Conservation (phyloP, 2,329 filamentous ascomycete species). For the Aspergillus bombycis region DNA sequence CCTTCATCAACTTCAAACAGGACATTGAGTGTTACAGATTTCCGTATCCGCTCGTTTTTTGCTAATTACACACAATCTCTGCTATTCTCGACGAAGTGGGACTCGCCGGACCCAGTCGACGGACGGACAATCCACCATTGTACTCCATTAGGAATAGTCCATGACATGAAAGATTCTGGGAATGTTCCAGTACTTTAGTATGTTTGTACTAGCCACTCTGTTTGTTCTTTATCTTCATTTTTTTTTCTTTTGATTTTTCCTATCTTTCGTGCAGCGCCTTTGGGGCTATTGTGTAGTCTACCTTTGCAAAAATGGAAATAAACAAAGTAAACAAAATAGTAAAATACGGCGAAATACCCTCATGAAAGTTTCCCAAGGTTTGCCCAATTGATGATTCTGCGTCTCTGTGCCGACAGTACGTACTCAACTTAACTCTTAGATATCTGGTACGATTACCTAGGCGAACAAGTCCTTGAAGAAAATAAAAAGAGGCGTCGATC, state of each 20-base stretch:
- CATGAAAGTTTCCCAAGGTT: not conserved
- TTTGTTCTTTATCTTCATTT: not conserved
- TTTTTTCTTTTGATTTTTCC: not conserved
- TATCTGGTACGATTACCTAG: not conserved
- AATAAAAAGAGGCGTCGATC: slow-evolving; percentile 17
- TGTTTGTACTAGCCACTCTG: not conserved
- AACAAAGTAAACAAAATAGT: no score
- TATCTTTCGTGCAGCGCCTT: not conserved
- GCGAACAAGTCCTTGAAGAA: not conserved
- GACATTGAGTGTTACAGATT: not conserved
- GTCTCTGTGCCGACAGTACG: not conserved
- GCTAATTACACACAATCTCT: not conserved
- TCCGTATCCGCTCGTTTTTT: not conserved
- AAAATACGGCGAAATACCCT: not conserved
- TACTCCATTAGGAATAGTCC: slow-evolving; percentile 2
- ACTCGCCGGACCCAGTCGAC: not conserved
- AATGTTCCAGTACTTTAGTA: slow-evolving; percentile 1
- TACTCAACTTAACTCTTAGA: not conserved
- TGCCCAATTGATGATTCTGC: not conserved
- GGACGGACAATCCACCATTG: slow-evolving; percentile 10
- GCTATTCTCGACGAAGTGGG: not conserved
- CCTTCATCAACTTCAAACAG: slow-evolving; percentile 2
- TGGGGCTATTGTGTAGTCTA: not conserved
- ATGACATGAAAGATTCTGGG: not conserved
- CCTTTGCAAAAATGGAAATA: not conserved